Evolutionary conservation across 768 basidiomycete species (phyloP), one percentile per base, ranked within the genome.

Genomic region (Hericium rajendrae): DNA sequence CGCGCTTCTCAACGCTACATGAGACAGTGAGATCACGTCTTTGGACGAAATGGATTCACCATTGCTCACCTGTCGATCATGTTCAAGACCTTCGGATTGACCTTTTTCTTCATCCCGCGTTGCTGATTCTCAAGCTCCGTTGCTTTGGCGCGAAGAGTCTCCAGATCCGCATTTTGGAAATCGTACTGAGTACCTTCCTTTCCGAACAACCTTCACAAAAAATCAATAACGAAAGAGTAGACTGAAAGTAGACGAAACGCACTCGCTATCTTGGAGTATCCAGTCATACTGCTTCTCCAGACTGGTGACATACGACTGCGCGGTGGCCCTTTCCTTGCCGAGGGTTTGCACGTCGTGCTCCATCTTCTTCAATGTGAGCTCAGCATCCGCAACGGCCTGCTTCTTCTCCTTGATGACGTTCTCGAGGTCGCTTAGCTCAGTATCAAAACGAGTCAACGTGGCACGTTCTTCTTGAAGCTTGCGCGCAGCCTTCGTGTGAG

Each of bases 71-170:
- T 86, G 62, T 97, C 95, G 52, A 97, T 91, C 89, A 94, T 94
- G 64, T 86, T 91, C 75, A 97, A 84, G 49, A 93, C 94, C 70
- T 95, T 97, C 3, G 86, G 86, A 64, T 99, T 98, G 65, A 98
- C 79, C 70, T 94, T 97, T 75, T 93, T 92, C 75, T 93, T 94
- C 84, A 92, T 85, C 20, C 85, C 84, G 64, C 86, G 86, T 67
- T 91, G 91, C 49, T 83, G 76, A 18, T 80, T 75, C 62, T 91
- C 85, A 11, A 98, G 77, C 64, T 92, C 88, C 8, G 76, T 73
- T 24, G 85, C 86, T 67, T 85, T 86, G 43, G 81, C 75, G 49
- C 78, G 74, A 60, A 89, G 72, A 52, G 75, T 71, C 2, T 55
- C 70, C 18, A 93, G 78, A 65, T 97, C 82, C 55, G 81, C 73